Evolutionary conservation across 441 rosid species (phyloP).

Genomic region (Metrosideros polymorpha): DNA sequence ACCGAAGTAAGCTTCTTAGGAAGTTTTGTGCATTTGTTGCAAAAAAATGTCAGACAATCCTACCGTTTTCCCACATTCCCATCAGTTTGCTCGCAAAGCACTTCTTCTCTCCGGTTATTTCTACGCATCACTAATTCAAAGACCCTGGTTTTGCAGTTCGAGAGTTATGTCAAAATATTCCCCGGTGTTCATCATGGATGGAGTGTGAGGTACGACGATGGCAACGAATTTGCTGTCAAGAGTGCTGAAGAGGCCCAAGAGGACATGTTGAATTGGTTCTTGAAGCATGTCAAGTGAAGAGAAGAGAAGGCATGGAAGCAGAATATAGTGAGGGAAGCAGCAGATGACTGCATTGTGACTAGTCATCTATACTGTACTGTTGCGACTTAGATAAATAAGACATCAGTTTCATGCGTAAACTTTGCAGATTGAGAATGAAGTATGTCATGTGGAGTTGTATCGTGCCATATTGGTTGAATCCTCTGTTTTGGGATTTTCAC

Average conservation of each 20-base stretch:
- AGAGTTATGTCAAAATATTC: not conserved
- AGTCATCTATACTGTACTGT: not conserved
- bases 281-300: not conserved
- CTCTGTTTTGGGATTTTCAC: not conserved
- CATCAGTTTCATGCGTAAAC: not conserved
- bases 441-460: not conserved
- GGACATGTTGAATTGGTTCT: not conserved
- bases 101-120: not conserved
- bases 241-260: not conserved
- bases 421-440: not conserved
- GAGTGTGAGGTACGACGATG: not conserved
- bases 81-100: not conserved
- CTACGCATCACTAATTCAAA: not conserved
- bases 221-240: not conserved
- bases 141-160: not conserved
- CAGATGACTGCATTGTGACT: not conserved
- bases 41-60: not conserved
- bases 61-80: not conserved
- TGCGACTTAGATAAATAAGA: not conserved
- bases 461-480: not conserved
- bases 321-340: not conserved
- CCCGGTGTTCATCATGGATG: not conserved
- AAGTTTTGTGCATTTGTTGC: not conserved
- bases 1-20: not conserved
- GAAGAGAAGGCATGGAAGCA: not conserved